Base-by-base conservation (phyloP, 139 green algal species). In the Eudorina sp. region DNA sequence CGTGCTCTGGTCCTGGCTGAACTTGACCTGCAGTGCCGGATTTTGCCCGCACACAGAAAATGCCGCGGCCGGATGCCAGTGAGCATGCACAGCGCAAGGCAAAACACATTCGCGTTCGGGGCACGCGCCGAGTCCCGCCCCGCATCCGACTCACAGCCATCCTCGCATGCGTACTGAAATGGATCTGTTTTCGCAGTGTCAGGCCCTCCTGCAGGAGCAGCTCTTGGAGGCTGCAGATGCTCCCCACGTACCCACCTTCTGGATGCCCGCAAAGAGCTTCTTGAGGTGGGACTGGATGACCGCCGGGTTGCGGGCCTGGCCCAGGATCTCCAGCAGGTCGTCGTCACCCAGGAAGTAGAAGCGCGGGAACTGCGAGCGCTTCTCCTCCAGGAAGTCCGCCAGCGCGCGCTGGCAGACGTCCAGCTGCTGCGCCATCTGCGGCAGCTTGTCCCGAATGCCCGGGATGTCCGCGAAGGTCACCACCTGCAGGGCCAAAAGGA, bases 311-410 rank as follows among this genome's bases (percentile, higher is more conserved):
- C 93, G 95, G 25, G 90, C 85, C 90, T 98, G 95, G 16, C 96
- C 95, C 41, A 98, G 93, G 29, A 98, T 96, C 91, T 97, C 93
- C 87, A 98, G 92, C 70, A 98, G 84, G 86, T 98, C 96, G 73
- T 97, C 96, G 86, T 98, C 96, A 31, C 96, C 96, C 68, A 98
- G 88, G 88, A 98, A 98, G 91, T 97, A 98, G 85, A 98, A 97
- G 55, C 90, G 89, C 14, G 95, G 93, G 85, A 98, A 97, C 46
- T 90, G 75, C 18, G 51, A 83, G 36, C 95, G 88, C 91, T 97
- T 97, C 69, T 97, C 94, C 89, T 98, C 94, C 53, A 98, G 85
- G 87, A 96, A 98, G 46, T 97, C 94, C 29, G 90, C 87, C 72
- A 98, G 92, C 25, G 95, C 94, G 41, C 91, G 86, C 88, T 98